Evolutionary conservation across 192 early-diverging fungal species (phyloP).

Genomic region (Geranomyces variabilis): DNA sequence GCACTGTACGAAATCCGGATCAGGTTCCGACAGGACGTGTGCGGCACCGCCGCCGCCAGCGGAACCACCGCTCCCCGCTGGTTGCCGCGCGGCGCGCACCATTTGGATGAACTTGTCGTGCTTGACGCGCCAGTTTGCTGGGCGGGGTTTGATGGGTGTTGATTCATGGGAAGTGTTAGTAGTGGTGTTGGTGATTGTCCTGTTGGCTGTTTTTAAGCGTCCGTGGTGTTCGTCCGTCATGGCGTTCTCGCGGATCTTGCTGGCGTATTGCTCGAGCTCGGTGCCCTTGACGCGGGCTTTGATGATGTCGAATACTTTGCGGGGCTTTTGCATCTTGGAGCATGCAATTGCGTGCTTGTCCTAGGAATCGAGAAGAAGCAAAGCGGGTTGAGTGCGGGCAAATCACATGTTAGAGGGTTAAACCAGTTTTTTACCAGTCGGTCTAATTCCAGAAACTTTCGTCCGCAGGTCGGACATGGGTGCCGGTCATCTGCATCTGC

Average conservation of each 20-base stretch:
- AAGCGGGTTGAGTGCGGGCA: neutral
- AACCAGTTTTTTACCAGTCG: slow-evolving; percentile 38
- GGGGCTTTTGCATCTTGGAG: slow-evolving; percentile 40
- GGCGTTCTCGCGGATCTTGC: neutral
- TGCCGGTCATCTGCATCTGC: slow-evolving; percentile 1
- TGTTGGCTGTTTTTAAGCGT: slow-evolving; percentile 3
- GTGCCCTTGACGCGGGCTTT: slow-evolving; percentile 55
- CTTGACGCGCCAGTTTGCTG: slow-evolving; percentile 52
- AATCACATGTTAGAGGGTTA: neutral
- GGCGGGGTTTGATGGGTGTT: neutral
- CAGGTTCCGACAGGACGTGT: slow-evolving; percentile 32
- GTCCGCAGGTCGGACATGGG: slow-evolving; percentile 47
- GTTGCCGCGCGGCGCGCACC: slow-evolving; percentile 43
- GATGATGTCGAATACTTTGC: slow-evolving; percentile 55
- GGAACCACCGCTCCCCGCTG: neutral
- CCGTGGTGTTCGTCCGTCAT: neutral
- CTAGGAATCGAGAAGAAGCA: slow-evolving; percentile 18
- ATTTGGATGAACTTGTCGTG: slow-evolving; percentile 54
- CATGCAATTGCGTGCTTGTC: slow-evolving; percentile 53
- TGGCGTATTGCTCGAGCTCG: slow-evolving; percentile 56
- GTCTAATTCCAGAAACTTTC: slow-evolving; percentile 54
- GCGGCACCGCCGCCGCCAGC: neutral
- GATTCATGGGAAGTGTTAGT: neutral
- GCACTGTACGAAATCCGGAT: slow-evolving; percentile 53
- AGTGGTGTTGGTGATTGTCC: neutral